phyloP scores from a whole-genome alignment of 768 basidiomycete genomes.

The Xerocomellus chrysenteron region DNA sequence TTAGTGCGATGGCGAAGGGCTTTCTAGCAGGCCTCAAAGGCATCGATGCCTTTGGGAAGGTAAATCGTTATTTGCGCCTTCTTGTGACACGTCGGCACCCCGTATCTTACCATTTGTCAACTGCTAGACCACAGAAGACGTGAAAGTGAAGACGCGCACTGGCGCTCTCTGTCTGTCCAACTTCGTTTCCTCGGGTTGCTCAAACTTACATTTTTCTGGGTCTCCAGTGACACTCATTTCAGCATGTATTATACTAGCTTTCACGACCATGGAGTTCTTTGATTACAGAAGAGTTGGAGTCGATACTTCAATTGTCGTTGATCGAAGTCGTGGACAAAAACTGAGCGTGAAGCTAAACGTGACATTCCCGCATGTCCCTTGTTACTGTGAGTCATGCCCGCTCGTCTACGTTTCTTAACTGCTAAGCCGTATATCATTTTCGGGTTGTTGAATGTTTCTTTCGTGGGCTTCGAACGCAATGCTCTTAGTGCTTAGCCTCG shows the following conservation, averaged over 20 bases:
- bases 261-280: conserved; percentile 91
- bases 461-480: not conserved
- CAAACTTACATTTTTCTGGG: conserved; percentile 5
- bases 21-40: conserved; percentile 78
- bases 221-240: conserved; percentile 84
- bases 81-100: conserved; percentile 6
- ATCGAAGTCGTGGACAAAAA: conserved; percentile 93
- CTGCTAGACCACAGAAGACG: conserved; percentile 93
- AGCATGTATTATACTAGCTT: conserved; percentile 86
- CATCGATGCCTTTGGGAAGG: conserved; percentile 99
- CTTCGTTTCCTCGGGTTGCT: not conserved
- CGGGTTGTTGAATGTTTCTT: not conserved
- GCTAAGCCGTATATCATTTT: not conserved
- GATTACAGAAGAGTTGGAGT: conserved; percentile 87
- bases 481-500: conserved; percentile 81
- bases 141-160: conserved; percentile 96
- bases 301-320: conserved; percentile 92
- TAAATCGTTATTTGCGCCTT: conserved; percentile 33
- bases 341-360: conserved; percentile 88
- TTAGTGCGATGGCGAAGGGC: conserved; percentile 68
- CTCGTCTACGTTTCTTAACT: not conserved
- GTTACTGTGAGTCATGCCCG: conserved; percentile 72
- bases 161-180: conserved; percentile 79
- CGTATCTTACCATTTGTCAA: conserved; percentile 7
- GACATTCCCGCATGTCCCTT: conserved; percentile 95